Conservation (phyloP, 2,329 filamentous ascomycete species). For the Proliferodiscus dingleyae region DNA sequence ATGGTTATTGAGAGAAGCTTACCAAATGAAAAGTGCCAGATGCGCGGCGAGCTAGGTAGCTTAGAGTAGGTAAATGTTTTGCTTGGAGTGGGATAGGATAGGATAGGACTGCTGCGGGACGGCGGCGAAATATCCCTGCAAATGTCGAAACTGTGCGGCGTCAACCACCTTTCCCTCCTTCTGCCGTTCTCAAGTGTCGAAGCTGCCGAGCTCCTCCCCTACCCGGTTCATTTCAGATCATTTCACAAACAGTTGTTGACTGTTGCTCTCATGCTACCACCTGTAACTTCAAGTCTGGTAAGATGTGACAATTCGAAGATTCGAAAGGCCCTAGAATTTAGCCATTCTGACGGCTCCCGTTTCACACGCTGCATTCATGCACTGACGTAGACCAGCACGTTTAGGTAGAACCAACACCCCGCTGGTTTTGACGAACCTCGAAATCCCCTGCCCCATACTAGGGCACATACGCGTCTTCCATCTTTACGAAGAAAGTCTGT, state of each 20-base stretch:
- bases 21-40: not conserved
- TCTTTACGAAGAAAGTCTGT: slow-evolving; percentile 9
- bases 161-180: too few species aligned
- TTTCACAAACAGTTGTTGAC: too few species aligned
- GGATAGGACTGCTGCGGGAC: too few species aligned
- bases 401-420: slow-evolving; percentile 28
- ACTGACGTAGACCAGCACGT: slow-evolving; percentile 33
- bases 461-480: slow-evolving; percentile 11
- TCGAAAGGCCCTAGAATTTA: slow-evolving; percentile 9
- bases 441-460: slow-evolving; percentile 19
- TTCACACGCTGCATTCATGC: slow-evolving; percentile 16
- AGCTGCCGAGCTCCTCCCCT: too few species aligned
- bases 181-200: too few species aligned
- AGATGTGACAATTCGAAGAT: slow-evolving; percentile 11
- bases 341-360: slow-evolving; percentile 17
- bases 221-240: too few species aligned
- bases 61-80: too few species aligned
- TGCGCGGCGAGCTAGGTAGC: too few species aligned
- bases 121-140: too few species aligned
- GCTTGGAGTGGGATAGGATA: too few species aligned
- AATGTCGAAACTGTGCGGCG: too few species aligned
- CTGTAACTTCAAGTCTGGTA: slow-evolving; percentile 15
- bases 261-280: slow-evolving; percentile 7
- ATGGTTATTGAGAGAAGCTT: not conserved
- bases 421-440: slow-evolving; percentile 13